phyloP scores from a whole-genome alignment of 352 stramenopile species.

The Phytopythium aichiense region DNA sequence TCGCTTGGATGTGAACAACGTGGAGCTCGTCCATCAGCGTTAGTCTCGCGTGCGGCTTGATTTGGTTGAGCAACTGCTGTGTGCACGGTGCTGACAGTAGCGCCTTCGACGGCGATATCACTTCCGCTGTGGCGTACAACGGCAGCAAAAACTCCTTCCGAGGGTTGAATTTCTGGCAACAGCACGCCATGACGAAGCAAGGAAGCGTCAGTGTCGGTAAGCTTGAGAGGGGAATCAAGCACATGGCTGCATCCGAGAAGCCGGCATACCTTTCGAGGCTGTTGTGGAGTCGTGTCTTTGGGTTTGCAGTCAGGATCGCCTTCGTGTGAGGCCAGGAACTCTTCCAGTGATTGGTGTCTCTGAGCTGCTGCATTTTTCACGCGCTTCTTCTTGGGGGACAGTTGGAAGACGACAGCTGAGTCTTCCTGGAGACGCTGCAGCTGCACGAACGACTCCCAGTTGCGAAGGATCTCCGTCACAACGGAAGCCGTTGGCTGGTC shows the following conservation, averaged over 20 bases:
- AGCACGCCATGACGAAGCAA: neutral
- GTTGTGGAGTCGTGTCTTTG: neutral
- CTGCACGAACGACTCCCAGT: conserved; percentile 44
- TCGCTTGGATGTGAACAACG: conserved; percentile 27
- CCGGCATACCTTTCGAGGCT: conserved; percentile 19
- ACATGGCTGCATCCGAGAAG: neutral
- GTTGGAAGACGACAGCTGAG: conserved; percentile 26
- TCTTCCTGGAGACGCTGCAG: conserved; percentile 49
- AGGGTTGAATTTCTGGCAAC: conserved; percentile 31
- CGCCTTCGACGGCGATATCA: conserved; percentile 21
- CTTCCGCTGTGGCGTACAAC: conserved; percentile 35
- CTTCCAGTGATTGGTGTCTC: neutral
- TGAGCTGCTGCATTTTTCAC: conserved; percentile 11
- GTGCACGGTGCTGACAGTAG: conserved; percentile 27
- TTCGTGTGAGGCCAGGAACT: neutral
- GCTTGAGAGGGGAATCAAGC: neutral
- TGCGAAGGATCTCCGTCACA: conserved; percentile 33
- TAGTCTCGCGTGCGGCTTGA: conserved; percentile 20
- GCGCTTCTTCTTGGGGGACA: conserved; percentile 15
- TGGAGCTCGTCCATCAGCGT: conserved; percentile 29
- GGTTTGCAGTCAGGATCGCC: neutral
- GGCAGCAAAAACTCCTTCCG: conserved; percentile 46
- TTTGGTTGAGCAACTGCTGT: conserved; percentile 12
- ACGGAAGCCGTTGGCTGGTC: conserved; percentile 4
- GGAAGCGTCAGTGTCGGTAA: conserved; percentile 3